Evolutionary conservation across 176 grass and related monocot species (phyloP).

Genomic region (Otatea glauca): DNA sequence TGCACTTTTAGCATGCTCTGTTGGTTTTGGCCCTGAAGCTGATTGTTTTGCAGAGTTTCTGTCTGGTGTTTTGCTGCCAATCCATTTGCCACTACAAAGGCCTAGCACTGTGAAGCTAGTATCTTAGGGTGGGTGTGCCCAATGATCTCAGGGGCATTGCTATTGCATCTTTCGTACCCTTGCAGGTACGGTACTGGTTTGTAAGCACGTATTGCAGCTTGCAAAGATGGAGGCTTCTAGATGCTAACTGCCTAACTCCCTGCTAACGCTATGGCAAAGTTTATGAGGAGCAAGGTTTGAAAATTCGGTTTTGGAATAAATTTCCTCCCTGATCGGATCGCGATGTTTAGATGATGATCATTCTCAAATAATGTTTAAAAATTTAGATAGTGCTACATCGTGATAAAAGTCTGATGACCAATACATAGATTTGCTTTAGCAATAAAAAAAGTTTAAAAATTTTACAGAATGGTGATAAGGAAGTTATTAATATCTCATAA

Average conservation of each 20-base stretch:
- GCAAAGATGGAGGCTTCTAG: neutral
- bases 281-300: neutral
- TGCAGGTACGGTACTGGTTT: neutral
- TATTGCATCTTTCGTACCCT: neutral
- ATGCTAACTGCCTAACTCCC: neutral
- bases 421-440: too few species aligned
- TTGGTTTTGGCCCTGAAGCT: neutral
- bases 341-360: too few species aligned
- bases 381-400: too few species aligned
- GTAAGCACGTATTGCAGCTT: neutral
- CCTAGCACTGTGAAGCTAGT: neutral
- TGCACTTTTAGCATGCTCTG: neutral
- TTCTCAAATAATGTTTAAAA: too few species aligned
- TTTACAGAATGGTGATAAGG: too few species aligned
- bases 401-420: too few species aligned
- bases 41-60: neutral
- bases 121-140: neutral
- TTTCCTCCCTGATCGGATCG: too few species aligned
- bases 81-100: neutral
- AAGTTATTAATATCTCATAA: too few species aligned
- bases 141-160: neutral
- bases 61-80: neutral
- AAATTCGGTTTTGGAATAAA: too few species aligned
- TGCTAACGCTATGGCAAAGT: neutral
- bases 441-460: too few species aligned